Evolutionary conservation across 768 basidiomycete species (phyloP), one percentile per base, ranked within the genome.

Genomic region (Leccinum longicurvipes): DNA sequence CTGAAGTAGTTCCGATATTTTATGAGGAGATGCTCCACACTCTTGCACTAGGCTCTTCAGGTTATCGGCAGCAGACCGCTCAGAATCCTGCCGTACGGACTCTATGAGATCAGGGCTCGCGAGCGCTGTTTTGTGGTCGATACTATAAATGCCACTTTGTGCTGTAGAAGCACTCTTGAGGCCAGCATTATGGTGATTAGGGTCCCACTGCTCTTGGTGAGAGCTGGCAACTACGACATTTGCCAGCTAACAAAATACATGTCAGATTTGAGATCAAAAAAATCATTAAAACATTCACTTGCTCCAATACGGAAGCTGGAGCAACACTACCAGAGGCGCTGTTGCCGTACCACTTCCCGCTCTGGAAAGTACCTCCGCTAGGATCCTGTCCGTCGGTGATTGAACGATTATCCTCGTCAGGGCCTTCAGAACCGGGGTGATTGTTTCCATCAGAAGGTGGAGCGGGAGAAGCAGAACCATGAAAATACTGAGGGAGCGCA

Each of bases 1-100:
- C 67, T 91, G 85, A 19, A 95, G 77, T 10, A 98, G 81, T 66
- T 96, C 94, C 1, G 88, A 84, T 45, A 98, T 86, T 71, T 93
- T 93, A 58, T 93, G 89, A 1, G 93, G 91, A 17, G 88, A 84
- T 34, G 95, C 91, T 6, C 94, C 94, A 69, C 91, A 98, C 69
- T 98, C 93, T 71, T 90, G 88, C 34, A 96, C 87, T 32, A 98
- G 79, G 45, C 84, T 84, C 67, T 89, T 88, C 48, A 95, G 74
- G 62, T 91, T 93, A 67, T 94, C 91, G 3, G 83, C 89, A 14
- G 92, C 87, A 15, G 78, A 74, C 1, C 76, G 72, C 50, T 80
- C 75, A 36, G 70, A 67, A 53, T 76, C 73, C 49, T 73, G 75
- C 64, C 69, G 64, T 23, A 80, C 78, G 29, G 73, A 72, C 39